Conservation (phyloP, 768 basidiomycete genomes). For the Saitozyma sp. region DNA sequence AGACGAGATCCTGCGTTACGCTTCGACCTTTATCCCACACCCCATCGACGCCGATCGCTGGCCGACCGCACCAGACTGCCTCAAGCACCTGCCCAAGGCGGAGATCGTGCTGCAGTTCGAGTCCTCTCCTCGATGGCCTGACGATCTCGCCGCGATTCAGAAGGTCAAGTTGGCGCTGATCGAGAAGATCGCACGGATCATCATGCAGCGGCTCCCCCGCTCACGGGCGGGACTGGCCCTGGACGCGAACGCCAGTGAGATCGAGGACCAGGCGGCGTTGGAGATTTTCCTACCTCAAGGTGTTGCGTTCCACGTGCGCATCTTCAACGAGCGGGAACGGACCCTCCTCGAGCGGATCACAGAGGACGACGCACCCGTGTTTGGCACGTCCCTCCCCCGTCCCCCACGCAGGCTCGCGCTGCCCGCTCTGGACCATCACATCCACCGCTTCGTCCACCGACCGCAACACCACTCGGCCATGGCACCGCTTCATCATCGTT, state of each 20-base stretch:
- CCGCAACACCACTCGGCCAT: constrained; percentile 85
- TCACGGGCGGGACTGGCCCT: constrained; percentile 62
- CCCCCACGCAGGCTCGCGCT: constrained; percentile 33
- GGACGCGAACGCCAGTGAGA: constrained; percentile 60
- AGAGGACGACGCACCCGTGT: constrained; percentile 46
- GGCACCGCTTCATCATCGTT: constrained; percentile 73
- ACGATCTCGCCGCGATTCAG: constrained; percentile 87
- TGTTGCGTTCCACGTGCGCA: constrained; percentile 79
- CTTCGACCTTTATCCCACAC: constrained; percentile 74
- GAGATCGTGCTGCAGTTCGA: constrained; percentile 85
- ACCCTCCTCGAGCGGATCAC: constrained; percentile 72
- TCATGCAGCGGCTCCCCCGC: constrained; percentile 61
- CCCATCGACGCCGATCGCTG: constrained; percentile 64
- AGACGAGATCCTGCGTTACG: constrained; percentile 76
- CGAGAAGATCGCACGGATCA: constrained; percentile 69
- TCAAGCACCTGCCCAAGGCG: constrained; percentile 69
- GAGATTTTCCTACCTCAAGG: constrained; percentile 79
- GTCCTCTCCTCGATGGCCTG: constrained; percentile 89
- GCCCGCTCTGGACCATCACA: constrained; percentile 56
- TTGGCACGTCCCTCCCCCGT: constrained; percentile 35
- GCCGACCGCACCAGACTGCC: constrained; percentile 55
- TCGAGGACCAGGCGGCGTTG: constrained; percentile 69
- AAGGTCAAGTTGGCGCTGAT: constrained; percentile 92
- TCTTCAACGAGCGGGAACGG: constrained; percentile 85
- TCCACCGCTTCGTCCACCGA: constrained; percentile 71